Evolutionary conservation across 805 yeast genomes (phyloP), one percentile per base, ranked within the genome.

Genomic region (Lachancea sp.): DNA sequence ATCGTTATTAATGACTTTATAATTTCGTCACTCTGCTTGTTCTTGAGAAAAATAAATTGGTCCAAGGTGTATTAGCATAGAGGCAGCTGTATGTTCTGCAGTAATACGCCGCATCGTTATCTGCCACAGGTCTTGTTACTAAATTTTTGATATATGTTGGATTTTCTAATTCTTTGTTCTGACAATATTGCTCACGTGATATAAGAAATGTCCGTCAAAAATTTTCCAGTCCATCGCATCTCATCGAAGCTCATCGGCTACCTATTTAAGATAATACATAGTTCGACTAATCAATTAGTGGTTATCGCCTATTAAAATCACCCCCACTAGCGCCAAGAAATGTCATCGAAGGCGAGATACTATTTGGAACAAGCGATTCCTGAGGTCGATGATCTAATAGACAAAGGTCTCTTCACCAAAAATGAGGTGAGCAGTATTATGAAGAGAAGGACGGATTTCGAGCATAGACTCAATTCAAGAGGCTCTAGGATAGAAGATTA

Each of bases 401-500:
- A 75, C 42, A 82, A 85, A 54, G 88, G 88, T 3, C 69, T 92
- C 4, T 92, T 92, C 61, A 81, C 78, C 30, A 83, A 83, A 51
- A 75, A 75, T 50, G 98, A 92, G 63, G 78, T 88, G 49, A 78
- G 81, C 29, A 72, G 74, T 68, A 82, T 92, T 40, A 86, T 90
- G 87, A 80, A 92, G 65, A 77, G 88, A 57, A 75, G 98, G 66
- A 90, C 97, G 0, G 97, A 89, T 63, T 92, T 88, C 54, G 99
- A 92, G 64, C 96, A 92, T 60, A 67, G 95, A 42, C 75, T 92
- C 40, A 75, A 76, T 33, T 85, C 95, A 31, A 73, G 97, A 61
- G 95, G 92, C 1, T 77, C 89, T 9, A 78, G 74, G 47, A 75
- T 86, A 2, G 66, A 75, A 39, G 97, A 90, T 60, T 94, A 79